These are phyloP conservation scores for Calendula officinalis DNA, from an alignment of 129 eudicot genomes.

Conservation along the genomic window DNA sequence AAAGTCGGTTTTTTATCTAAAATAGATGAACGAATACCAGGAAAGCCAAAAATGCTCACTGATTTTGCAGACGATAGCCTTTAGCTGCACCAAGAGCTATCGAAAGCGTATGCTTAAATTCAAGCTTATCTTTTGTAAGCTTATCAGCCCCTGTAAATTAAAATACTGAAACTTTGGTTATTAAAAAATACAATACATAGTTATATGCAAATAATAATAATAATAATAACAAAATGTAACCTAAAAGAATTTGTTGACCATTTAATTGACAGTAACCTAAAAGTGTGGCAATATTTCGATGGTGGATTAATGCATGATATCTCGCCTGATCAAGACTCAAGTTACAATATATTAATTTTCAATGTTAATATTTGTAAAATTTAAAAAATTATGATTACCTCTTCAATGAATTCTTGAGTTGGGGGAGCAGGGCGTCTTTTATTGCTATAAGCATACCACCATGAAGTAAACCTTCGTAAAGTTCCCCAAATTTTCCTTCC, in stretches of 20 bases:
- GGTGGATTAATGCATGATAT: slow-evolving; percentile 77
- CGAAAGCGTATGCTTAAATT: slow-evolving; percentile 83
- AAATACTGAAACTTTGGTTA: slow-evolving; percentile 1
- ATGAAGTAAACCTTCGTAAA: too few relatives aligned
- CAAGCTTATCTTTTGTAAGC: slow-evolving; percentile 69
- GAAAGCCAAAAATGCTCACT: slow-evolving; percentile 95
- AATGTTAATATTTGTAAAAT: too few relatives aligned
- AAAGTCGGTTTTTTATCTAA: slow-evolving; percentile 27
- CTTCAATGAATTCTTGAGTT: too few relatives aligned
- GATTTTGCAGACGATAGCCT: slow-evolving; percentile 96
- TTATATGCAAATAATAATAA: too few relatives aligned
- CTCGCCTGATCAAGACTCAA: slow-evolving; percentile 49
- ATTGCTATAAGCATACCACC: too few relatives aligned
- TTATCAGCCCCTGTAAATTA: slow-evolving; percentile 62
- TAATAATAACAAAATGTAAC: too few relatives aligned
- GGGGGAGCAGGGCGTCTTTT: too few relatives aligned
- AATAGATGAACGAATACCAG: slow-evolving; percentile 61
- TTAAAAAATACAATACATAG: neutral
- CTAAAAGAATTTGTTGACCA: slow-evolving; percentile 59
- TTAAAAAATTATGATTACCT: too few relatives aligned
- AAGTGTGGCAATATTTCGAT: slow-evolving; percentile 81
- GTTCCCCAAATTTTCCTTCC: too few relatives aligned
- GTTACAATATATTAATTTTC: too few relatives aligned
- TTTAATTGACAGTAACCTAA: slow-evolving; percentile 83
- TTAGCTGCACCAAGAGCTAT: slow-evolving; percentile 96